Evolutionary conservation across 2,329 filamentous ascomycete genomes (phyloP).

Genomic region (Allantophomopsis cytisporea): DNA sequence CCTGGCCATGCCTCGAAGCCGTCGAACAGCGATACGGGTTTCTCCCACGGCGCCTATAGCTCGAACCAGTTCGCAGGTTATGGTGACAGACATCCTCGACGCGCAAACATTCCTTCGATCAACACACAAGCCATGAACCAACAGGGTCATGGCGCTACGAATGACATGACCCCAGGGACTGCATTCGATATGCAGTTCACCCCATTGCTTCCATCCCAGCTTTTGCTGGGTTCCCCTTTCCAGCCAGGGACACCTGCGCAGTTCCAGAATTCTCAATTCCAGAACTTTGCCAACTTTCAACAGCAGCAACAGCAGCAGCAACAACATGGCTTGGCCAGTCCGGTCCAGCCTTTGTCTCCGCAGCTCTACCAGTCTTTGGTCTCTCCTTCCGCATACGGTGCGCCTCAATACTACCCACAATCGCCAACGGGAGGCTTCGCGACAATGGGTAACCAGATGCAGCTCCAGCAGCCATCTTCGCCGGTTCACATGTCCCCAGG

Average conservation of each 20-base stretch:
- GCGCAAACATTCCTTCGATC: conserved; percentile 79
- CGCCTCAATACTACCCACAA: conserved; percentile 75
- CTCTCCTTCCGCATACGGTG: conserved; percentile 72
- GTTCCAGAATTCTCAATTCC: conserved; percentile 85
- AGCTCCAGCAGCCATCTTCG: conserved; percentile 47
- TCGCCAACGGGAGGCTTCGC: conserved; percentile 72
- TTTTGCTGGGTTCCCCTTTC: conserved; percentile 91
- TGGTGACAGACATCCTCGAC: conserved; percentile 72
- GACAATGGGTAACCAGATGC: conserved; percentile 25
- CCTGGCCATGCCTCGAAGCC: conserved; percentile 65
- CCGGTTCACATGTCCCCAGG: conserved; percentile 67
- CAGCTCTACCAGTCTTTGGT: conserved; percentile 76
- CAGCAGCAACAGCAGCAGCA: conserved; percentile 37
- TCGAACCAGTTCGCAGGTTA: conserved; percentile 71
- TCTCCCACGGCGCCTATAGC: conserved; percentile 84
- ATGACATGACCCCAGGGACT: conserved; percentile 78
- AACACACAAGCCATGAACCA: conserved; percentile 63
- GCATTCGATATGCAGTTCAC: conserved; percentile 98
- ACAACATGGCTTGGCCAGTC: conserved; percentile 54
- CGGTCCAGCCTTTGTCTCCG: conserved; percentile 68
- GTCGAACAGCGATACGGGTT: conserved; percentile 72
- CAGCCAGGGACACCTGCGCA: conserved; percentile 86
- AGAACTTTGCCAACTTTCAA: conserved; percentile 68
- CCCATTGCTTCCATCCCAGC: conserved; percentile 82
- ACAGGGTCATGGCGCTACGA: conserved; percentile 38